Percentiles rank a stretch among this genome's conserved stretches.
Conservation (phyloP, 257 asterid species). For the Cynanchum wilfordii region DNA sequence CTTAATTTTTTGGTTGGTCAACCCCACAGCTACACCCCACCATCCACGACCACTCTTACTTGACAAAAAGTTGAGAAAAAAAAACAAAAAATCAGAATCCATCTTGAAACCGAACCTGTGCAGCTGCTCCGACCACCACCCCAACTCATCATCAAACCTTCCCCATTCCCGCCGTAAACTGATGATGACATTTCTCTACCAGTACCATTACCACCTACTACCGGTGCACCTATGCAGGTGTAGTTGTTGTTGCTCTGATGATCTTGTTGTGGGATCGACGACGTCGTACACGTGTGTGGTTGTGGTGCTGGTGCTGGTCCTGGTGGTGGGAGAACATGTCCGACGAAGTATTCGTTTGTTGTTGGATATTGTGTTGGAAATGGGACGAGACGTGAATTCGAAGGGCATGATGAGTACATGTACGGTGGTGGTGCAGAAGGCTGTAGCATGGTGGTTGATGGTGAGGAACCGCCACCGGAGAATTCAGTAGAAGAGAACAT, state of each 20-base stretch:
- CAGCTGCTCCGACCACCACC: constrained; percentile 19
- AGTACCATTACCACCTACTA: constrained; percentile 40
- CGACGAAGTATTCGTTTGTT: constrained; percentile 52
- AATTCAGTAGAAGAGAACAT: too few relatives aligned
- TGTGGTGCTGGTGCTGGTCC: background rate
- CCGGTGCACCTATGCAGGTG: constrained; percentile 86
- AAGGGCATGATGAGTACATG: constrained; percentile 56
- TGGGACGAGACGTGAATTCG: constrained; percentile 39
- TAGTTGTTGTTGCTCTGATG: constrained; percentile 28
- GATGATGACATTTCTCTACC: constrained; percentile 23
- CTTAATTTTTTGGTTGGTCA: constrained; percentile 5
- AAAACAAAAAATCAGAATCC: constrained; percentile 33
- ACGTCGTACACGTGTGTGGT: constrained; percentile 1
- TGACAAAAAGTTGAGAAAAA: constrained; percentile 5
- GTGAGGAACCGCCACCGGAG: constrained; percentile 22
- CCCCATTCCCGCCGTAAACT: background rate
- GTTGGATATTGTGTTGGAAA: constrained; percentile 49
- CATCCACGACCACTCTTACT: constrained; percentile 28
- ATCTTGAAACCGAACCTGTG: constrained; percentile 39
- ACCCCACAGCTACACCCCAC: constrained; percentile 15
- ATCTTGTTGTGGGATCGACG: constrained; percentile 9
- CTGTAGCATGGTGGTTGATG: constrained; percentile 33
- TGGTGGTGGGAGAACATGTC: constrained; percentile 55
- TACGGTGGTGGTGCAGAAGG: constrained; percentile 25
- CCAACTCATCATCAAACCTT: constrained; percentile 14